phyloP scores from a whole-genome alignment of 179 eudicot species.

The Spergularia azorica region DNA sequence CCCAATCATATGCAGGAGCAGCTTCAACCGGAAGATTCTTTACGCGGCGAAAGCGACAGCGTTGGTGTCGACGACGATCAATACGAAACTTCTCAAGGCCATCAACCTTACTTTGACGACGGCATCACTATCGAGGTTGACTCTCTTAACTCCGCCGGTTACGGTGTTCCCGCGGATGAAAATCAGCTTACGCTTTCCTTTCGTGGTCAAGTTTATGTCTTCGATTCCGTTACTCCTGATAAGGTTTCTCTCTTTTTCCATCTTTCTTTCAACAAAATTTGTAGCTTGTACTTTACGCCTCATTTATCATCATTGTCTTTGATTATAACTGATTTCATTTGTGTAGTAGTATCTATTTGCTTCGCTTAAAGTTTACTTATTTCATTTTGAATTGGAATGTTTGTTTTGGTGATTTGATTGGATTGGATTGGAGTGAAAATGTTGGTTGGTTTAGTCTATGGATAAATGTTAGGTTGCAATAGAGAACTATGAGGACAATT shows the following conservation, averaged over 20 bases:
- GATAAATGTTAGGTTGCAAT: too few species aligned
- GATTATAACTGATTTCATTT: background rate
- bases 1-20: background rate
- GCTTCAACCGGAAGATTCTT: background rate
- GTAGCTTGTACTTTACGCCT: background rate
- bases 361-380: background rate
- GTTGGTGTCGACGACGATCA: background rate
- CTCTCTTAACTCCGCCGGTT: constrained; percentile 3
- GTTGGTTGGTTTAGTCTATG: too few species aligned
- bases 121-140: constrained; percentile 16
- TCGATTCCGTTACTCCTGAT: constrained; percentile 64
- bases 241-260: constrained; percentile 36
- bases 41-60: background rate
- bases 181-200: constrained; percentile 69
- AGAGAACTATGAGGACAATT: too few species aligned
- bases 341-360: background rate
- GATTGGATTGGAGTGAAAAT: too few species aligned
- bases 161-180: constrained; percentile 27
- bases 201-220: constrained; percentile 63
- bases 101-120: constrained; percentile 13
- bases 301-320: background rate
- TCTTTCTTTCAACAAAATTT: background rate
- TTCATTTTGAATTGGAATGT: background rate
- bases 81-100: background rate
- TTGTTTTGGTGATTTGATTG: too few species aligned